Evolutionary conservation across 768 basidiomycete species (phyloP), one percentile per base, ranked within the genome.

Genomic region (Panellus pusillus): DNA sequence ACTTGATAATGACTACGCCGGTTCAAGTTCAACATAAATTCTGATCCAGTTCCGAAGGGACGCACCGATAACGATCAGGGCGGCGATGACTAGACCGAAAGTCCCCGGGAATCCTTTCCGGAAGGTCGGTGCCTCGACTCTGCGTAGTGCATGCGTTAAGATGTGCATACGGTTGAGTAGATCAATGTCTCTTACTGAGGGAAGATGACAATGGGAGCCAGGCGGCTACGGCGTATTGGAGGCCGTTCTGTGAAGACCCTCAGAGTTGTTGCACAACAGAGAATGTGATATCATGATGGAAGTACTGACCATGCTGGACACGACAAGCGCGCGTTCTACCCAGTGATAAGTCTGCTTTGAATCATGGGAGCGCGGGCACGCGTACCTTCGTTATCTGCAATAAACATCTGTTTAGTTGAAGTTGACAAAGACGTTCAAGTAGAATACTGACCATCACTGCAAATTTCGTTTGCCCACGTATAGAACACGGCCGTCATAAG

Each of bases 131-230:
- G 55, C 50, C 29, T 55, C 49, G n/a, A 40, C 40, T 42, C 57
- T 58, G 35, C 9, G 6, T 17, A 20, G 6, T 58, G 35, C 9
- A 9, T 17, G 31, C 9, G n/a, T 27, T 27, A 29, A 43, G 7
- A 38, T 24, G 39, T 44, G 18, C 12, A 15, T 38, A 17, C 12
- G 19, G 17, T 7, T 50, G 32, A 24, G 17, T 2, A 4, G 9
- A 57, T 12, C 29, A 29, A 31, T 40, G 17, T 18, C 35, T 39
- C 65, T 47, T 20, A 64, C 60, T 66, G 65, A 44, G 65, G 65
- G 45, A 66, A 66, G 12, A 66, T 66, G 8, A 66, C 62, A 32
- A 66, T 66, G 20, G 65, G 65, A 66, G 42, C 63, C 63, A 66
- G 12, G 63, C 65, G 13, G 61, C 56, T 1, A 66, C 65, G n/a